These are phyloP conservation scores for Eruca vesicaria DNA, from an alignment of 441 rosid genomes.

Conservation along the genomic window DNA sequence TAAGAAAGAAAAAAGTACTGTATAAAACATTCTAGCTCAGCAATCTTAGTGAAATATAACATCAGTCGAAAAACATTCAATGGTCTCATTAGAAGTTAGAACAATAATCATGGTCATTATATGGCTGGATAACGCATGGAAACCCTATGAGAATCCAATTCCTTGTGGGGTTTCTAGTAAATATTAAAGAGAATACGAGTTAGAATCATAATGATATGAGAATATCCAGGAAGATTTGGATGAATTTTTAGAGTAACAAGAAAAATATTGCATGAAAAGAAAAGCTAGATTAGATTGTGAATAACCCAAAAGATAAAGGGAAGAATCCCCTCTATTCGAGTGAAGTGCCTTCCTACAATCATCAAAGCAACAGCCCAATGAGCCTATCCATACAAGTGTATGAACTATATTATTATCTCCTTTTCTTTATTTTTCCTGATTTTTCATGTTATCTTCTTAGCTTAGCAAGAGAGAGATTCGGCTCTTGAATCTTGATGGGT, in stretches of 20 bases:
- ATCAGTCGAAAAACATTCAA: neutral
- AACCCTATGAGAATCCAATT: slow-evolving; percentile 33
- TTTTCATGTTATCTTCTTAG: slow-evolving; percentile 39
- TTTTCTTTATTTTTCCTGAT: neutral
- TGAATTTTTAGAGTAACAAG: slow-evolving; percentile 31
- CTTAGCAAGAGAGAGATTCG: slow-evolving; percentile 39
- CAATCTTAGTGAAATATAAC: neutral
- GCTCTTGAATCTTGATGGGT: slow-evolving; percentile 42
- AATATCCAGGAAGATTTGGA: slow-evolving; percentile 37
- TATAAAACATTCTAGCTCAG: neutral
- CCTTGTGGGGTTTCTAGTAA: slow-evolving; percentile 27
- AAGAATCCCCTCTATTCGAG: slow-evolving; percentile 32
- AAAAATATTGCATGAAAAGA: slow-evolving; percentile 27
- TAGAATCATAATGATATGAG: slow-evolving; percentile 28
- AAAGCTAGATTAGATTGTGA: slow-evolving; percentile 29
- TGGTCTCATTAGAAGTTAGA: neutral
- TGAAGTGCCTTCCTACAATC: slow-evolving; percentile 57
- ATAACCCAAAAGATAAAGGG: slow-evolving; percentile 41
- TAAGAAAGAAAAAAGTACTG: neutral
- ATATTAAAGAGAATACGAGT: slow-evolving; percentile 25
- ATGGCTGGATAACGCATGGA: slow-evolving; percentile 16
- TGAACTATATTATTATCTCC: neutral
- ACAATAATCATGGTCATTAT: slow-evolving; percentile 3
- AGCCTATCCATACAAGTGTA: slow-evolving; percentile 23
- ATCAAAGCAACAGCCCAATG: slow-evolving; percentile 57